Evolutionary conservation across 2,329 filamentous ascomycete species (phyloP).

Genomic region (Ophiognomonia clavigignenti-juglandacearum): DNA sequence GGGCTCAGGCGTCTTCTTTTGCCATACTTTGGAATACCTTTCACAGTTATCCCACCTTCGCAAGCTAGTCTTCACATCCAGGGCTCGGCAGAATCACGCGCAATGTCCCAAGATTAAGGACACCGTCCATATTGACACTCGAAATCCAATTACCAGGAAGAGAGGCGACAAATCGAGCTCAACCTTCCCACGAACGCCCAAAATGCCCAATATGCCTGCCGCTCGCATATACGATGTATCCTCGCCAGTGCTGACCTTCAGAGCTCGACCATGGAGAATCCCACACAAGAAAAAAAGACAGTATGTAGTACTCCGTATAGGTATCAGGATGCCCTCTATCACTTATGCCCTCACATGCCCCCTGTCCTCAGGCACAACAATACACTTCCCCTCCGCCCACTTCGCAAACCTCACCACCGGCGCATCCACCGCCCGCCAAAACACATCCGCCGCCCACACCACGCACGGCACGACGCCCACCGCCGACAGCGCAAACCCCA

Average conservation of each 20-base stretch:
- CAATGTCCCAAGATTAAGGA: too few species aligned
- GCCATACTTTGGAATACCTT: too few species aligned
- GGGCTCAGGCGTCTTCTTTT: too few species aligned
- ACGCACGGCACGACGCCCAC: constrained; percentile 45
- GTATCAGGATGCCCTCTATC: neutral
- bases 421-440: constrained; percentile 50
- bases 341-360: neutral
- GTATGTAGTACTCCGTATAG: neutral
- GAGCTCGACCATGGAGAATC: too few species aligned
- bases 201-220: neutral
- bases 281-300: neutral
- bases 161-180: too few species aligned
- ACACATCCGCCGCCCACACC: constrained; percentile 52
- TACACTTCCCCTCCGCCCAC: constrained; percentile 46
- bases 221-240: too few species aligned
- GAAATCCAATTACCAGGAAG: too few species aligned
- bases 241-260: too few species aligned
- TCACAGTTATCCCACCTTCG: too few species aligned
- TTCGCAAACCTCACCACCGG: constrained; percentile 52
- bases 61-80: too few species aligned
- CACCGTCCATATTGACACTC: too few species aligned
- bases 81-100: too few species aligned
- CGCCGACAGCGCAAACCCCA: constrained; percentile 42
- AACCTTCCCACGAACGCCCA: neutral
- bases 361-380: constrained; percentile 17